Evolutionary conservation across 2,329 filamentous ascomycete genomes (phyloP), one percentile per base, ranked within the genome.

Genomic region (Cladobotryum protrusum): DNA sequence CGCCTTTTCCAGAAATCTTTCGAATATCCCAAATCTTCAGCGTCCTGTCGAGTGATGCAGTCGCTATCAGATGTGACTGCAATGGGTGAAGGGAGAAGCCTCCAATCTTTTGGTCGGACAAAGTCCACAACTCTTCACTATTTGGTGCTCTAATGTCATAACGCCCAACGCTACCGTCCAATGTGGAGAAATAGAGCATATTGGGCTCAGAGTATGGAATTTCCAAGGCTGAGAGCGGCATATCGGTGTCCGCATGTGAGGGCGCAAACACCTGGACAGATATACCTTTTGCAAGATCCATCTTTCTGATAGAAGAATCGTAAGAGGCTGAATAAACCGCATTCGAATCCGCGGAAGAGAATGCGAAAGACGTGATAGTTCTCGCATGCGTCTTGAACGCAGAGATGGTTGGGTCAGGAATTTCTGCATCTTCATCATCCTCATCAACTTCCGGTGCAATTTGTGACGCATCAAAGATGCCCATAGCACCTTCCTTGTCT

Each of bases 91-190:
- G 68, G 0, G 85, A 87, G 67, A 97, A 97, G 1, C 93, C 93
- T 15, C 93, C 93, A 48, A 99, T 96, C 63, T 99, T 99, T 66
- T 95, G 91, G 47, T 95, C 90, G 0, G 85, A 87, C 0, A 97
- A 72, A 8, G 81, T 76, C 79, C 89, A 95, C 1, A 87, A 72
- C 14, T 89, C 80, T 3, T 81, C 75, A 6, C 70, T 69, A 0
- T 76, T 67, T 0, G 75, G 71, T 0, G 78, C 76, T 7, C 92
- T 82, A 48, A 86, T 76, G 61, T 99, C 93, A 61, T 93, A 83
- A 1, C 86, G 83, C 0, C 91, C 91, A 24, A 97, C 84, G 0
- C 74, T 75, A 2, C 93, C 93, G 33, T 87, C 78, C 0, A 99
- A 73, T 0, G 92, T 96, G 0, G 91, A 92, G 68, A 96, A 97